Conservation (phyloP, 2,329 filamentous ascomycete genomes). For the Arthrinium phaeospermum region DNA sequence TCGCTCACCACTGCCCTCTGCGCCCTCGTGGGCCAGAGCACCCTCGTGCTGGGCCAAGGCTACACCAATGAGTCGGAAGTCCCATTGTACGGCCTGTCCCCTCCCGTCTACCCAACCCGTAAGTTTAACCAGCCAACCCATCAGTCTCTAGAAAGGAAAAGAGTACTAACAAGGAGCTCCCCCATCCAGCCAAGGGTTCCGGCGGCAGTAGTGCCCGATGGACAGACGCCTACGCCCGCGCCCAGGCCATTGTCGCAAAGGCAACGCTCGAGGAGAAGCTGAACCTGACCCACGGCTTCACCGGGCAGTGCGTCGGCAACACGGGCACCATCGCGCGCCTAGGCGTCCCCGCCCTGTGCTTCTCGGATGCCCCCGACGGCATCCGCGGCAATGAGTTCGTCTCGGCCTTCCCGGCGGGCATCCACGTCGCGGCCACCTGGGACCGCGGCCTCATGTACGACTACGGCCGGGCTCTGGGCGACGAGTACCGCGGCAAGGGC, state of each 20-base stretch:
- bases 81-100: constrained; percentile 56
- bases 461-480: constrained; percentile 41
- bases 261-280: constrained; percentile 79
- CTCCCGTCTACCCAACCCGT: constrained; percentile 59
- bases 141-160: constrained; percentile 19
- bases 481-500: constrained; percentile 42
- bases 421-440: constrained; percentile 68
- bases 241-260: constrained; percentile 70
- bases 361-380: constrained; percentile 43
- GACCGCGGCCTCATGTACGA: constrained; percentile 58
- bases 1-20: constrained; percentile 16
- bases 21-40: constrained; percentile 11
- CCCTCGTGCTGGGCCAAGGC: neutral
- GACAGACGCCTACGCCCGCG: constrained; percentile 70
- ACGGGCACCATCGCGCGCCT: constrained; percentile 46
- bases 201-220: constrained; percentile 58
- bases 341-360: constrained; percentile 49
- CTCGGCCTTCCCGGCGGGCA: constrained; percentile 56
- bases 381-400: constrained; percentile 49
- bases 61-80: constrained; percentile 37
- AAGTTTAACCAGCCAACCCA: constrained; percentile 31
- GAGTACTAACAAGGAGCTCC: constrained; percentile 42
- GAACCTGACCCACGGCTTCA: constrained; percentile 20
- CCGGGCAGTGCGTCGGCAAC: constrained; percentile 50
- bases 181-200: constrained; percentile 55